phyloP scores from a whole-genome alignment of 257 asterid species.

The Linderniella brevidens region DNA sequence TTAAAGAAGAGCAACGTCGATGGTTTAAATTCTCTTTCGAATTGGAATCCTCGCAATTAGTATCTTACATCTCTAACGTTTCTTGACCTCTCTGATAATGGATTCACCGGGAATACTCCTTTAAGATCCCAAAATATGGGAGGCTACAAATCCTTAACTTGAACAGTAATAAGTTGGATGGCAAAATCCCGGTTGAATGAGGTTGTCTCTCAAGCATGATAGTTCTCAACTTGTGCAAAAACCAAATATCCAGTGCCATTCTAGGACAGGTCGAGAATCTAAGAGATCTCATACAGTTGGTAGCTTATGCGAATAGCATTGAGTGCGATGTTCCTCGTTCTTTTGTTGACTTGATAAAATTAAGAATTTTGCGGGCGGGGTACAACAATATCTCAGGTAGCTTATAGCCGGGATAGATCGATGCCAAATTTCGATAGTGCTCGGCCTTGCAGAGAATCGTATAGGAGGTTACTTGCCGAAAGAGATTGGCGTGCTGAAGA shows the following conservation, averaged over 20 bases:
- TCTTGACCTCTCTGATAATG: constrained; percentile 56
- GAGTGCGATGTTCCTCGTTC: constrained; percentile 57
- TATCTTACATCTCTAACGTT: constrained; percentile 24
- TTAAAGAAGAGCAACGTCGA: constrained; percentile 52
- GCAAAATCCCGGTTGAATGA: constrained; percentile 51
- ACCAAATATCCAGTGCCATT: constrained; percentile 51
- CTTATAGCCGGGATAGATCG: constrained; percentile 46
- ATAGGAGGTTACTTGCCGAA: constrained; percentile 51
- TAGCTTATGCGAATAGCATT: constrained; percentile 67
- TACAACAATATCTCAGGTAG: constrained; percentile 65
- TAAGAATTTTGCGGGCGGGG: constrained; percentile 59
- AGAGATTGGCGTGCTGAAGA: constrained; percentile 61
- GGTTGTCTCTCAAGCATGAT: constrained; percentile 29
- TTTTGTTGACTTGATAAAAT: constrained; percentile 41
- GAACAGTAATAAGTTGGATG: constrained; percentile 41
- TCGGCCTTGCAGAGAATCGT: constrained; percentile 75
- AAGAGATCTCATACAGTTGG: constrained; percentile 47
- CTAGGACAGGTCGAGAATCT: constrained; percentile 61
- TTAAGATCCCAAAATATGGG: constrained; percentile 49
- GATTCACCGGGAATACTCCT: constrained; percentile 48
- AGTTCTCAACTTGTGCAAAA: constrained; percentile 45
- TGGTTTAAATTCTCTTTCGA: constrained; percentile 19
- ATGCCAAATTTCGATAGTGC: constrained; percentile 34
- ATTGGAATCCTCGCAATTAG: constrained; percentile 55
- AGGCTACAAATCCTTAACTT: constrained; percentile 30